Evolutionary conservation across 345 rosid genomes (phyloP).

Genomic region (Hibiscus mutabilis): DNA sequence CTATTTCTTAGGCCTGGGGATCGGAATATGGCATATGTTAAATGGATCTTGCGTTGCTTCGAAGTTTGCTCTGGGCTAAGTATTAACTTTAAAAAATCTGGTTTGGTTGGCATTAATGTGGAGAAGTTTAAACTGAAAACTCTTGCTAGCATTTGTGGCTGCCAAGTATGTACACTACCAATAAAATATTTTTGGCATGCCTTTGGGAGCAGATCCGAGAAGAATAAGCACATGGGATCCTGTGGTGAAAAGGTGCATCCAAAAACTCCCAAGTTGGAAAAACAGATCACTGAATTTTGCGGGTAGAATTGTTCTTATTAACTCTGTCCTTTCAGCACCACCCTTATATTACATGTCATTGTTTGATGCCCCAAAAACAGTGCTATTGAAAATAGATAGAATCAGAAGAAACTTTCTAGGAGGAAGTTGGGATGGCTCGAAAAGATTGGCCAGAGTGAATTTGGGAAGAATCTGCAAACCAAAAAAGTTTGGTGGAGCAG

Average conservation of each 20-base stretch:
- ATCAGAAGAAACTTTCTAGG: not conserved
- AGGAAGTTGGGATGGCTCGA: not conserved
- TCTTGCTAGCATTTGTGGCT: no score
- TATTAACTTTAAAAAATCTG: not conserved
- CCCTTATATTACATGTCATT: not conserved
- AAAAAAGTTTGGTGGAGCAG: not conserved
- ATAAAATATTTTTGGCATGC: not conserved
- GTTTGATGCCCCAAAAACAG: fast-evolving
- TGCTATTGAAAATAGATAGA: not conserved
- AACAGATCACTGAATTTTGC: not conserved
- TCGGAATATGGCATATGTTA: not conserved
- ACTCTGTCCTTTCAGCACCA: not conserved
- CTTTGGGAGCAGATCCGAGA: not conserved
- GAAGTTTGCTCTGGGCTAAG: not conserved
- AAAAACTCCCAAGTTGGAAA: not conserved
- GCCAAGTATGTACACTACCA: not conserved
- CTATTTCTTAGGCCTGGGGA: not conserved
- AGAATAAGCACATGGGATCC: not conserved
- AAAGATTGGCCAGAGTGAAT: not conserved
- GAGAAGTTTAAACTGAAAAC: no score
- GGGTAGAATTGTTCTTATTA: not conserved
- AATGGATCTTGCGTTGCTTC: not conserved
- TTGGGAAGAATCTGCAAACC: not conserved
- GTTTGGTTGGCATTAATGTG: not conserved
- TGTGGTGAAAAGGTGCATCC: not conserved